Evolutionary conservation across 345 rosid genomes (phyloP), one percentile per base, ranked within the genome.

Genomic region (Lumnitzera littorea): DNA sequence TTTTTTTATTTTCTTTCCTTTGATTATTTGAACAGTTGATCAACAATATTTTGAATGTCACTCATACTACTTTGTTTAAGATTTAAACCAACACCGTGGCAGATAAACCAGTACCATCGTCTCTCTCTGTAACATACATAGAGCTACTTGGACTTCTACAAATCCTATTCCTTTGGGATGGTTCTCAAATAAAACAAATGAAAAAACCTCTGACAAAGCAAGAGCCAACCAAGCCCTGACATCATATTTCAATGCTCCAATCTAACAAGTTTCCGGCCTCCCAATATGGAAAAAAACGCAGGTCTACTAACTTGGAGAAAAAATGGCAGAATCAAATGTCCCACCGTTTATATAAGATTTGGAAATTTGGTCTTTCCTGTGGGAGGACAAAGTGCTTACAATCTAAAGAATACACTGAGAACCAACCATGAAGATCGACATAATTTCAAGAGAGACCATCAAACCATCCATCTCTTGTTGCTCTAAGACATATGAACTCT

Each of bases 381-480:
- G 43, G 7, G 5, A 36, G 43, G 43, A 36, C 43, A 4, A 5
- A 5, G 43, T 36, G 11, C 10, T 1, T 9, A 4, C 43, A 36
- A 27, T 27, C 43, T 36, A 4, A 5, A 36, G 43, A 36, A 7
- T 9, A 36, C 11, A 36, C 9, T 9, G 1, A 36, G 7, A 36
- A 36, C 43, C 11, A 36, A 60, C 48, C 24, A 60, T 25, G 63
- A 60, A 60, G 36, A 58, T 67, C 16, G 46, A 64, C 24, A 58
- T 71, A 48, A 41, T 60, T 23, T 67, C 72, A 7, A 24, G 46
- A 48, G 68, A 61, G 53, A 20, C 50, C 13, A 43, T 76, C 43
- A 50, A 51, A 47, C 76, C 80, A n/a, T 68, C 58, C 7, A 65
- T 74, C 2, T 65, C 74, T 3, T 15, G 2, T 46, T 63, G 54